Base-by-base conservation (phyloP, 2,329 filamentous ascomycete genomes). In the Elsinoe fawcettii region DNA sequence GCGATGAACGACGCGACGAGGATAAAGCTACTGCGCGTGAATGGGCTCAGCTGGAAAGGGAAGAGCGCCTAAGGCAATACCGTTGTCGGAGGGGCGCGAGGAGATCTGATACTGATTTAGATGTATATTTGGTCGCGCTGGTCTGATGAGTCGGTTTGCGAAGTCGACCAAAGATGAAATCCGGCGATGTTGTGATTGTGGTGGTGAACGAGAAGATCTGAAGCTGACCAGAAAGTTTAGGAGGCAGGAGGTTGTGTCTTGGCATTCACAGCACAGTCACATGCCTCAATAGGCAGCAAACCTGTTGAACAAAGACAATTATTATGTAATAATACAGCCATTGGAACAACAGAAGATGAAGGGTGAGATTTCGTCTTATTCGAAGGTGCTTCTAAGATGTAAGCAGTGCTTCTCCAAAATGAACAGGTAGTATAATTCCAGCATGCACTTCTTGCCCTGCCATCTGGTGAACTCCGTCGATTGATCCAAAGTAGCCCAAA, bases 161-260 rank as follows among this genome's bases (percentile, higher is more conserved):
- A 14, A 16, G 34, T 51, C 12, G 27, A 20, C 16, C 5, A 16
- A 14, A 32, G 30, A 18, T 32, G n/a, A n/a, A 12, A 34, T 18
- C 34, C 27, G 2, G 12, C 2, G 25, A 32, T 34, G 46, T 32
- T 32, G 27, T 14, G 16, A 22, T 8, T 12, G 11, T 32, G 12
- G n/a, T 5, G 34, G 25, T 47, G 23, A 11, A 34, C 16, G 46
- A 34, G 14, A 34, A 34, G 30, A 6, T 44, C n/a, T 44, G 16
- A 18, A 51, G 46, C 46, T 51, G 46, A 30, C n/a, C 27, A 51
- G 46, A 51, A 51, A 51, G 46, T 51, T 51, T 51, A 51, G 46
- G 46, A 34, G 46, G 46, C 27, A 32, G 46, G 46, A 32, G 12
- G 25, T 32, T 51, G 46, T 12, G 30, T 22, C 25, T 34, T 51